A percentile compares a stretch with the other conserved stretches of the same genome.
Evolutionary conservation across 1,139 yeast species (phyloP).

Genomic region (Blastobotrys malaysiensis): DNA sequence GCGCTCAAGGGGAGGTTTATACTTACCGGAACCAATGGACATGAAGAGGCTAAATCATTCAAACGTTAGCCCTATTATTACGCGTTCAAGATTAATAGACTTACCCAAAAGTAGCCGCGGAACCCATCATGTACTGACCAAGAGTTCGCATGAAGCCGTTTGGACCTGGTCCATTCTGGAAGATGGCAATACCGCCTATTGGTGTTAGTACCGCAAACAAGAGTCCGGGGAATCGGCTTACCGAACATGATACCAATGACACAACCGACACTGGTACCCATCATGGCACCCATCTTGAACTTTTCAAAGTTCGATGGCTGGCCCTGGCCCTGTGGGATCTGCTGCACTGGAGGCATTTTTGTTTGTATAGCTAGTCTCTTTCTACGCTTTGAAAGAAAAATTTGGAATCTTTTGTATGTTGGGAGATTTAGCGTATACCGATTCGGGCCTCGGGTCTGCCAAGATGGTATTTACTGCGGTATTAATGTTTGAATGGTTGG

Average conservation of each 20-base stretch:
- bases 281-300: constrained; percentile 95
- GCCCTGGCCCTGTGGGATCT: constrained; percentile 54
- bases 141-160: constrained; percentile 94
- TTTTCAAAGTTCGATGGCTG: constrained; percentile 90
- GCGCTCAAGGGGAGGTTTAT: background rate
- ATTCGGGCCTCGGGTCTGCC: too few relatives aligned
- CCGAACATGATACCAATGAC: constrained; percentile 90
- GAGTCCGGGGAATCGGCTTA: background rate
- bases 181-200: constrained; percentile 65
- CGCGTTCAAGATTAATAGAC: constrained; percentile 14
- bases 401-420: constrained; percentile 1
- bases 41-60: constrained; percentile 52
- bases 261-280: constrained; percentile 96
- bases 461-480: too few relatives aligned
- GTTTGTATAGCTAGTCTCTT: background rate
- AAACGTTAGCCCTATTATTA: too few relatives aligned
- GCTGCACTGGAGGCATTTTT: constrained; percentile 80
- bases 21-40: constrained; percentile 62
- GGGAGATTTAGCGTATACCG: background rate
- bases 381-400: constrained; percentile 3
- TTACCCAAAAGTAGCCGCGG: constrained; percentile 89
- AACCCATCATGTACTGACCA: constrained; percentile 94
- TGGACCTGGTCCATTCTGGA: constrained; percentile 97
- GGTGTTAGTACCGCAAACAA: background rate
- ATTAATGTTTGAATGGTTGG: too few relatives aligned